Evolutionary conservation across 257 asterid genomes (phyloP).

Genomic region (Jasminum sambac): DNA sequence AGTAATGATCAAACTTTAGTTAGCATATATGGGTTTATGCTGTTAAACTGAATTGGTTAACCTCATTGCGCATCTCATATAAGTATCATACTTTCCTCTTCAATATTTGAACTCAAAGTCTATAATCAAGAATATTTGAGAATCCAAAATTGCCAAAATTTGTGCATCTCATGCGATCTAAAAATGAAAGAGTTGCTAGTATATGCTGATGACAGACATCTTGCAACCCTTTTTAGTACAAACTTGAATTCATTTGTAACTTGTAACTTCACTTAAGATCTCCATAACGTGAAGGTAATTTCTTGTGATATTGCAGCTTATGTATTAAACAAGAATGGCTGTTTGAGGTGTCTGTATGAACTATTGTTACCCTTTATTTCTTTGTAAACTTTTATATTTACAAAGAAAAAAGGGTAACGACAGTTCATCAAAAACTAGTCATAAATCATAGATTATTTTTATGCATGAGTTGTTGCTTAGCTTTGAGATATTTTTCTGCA

Average conservation of each 20-base stretch:
- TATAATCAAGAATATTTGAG: neutral
- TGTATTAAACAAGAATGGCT: neutral
- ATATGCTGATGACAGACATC: no score
- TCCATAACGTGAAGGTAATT: neutral
- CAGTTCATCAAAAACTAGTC: neutral
- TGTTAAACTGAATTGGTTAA: no score
- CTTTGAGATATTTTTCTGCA: constrained; percentile 35
- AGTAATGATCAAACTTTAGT: neutral
- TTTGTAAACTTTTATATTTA: constrained; percentile 1
- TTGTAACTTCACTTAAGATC: neutral
- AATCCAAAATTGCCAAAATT: neutral
- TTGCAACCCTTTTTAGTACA: neutral
- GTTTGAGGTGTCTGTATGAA: constrained; percentile 4
- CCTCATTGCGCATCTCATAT: no score
- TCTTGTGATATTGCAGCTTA: neutral
- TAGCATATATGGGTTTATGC: neutral
- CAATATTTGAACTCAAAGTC: no score
- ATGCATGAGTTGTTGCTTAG: constrained; percentile 28
- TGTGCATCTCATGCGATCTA: neutral
- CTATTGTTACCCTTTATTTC: neutral
- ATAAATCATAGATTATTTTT: neutral
- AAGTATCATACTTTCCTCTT: no score
- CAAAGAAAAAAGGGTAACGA: no score
- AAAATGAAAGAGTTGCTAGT: no score
- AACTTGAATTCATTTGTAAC: neutral